Conservation (phyloP, 495 filamentous ascomycete species). For the Melanomma pulvis-pyrius region DNA sequence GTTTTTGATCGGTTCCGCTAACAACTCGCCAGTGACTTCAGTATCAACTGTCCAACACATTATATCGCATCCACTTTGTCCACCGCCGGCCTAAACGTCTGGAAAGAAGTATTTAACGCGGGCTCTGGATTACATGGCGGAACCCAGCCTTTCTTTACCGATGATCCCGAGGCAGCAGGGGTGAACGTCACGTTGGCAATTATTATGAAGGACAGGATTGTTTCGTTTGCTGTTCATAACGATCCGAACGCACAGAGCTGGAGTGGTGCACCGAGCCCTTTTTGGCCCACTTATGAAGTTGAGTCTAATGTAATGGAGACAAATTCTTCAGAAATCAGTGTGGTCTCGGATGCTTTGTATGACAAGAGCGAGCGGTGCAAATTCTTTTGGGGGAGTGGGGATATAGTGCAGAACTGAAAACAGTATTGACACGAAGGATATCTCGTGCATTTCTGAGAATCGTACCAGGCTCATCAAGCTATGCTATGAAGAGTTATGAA, state of each 20-base stretch:
- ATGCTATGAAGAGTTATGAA: no score
- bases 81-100: background rate
- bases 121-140: conserved; percentile 17
- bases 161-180: background rate
- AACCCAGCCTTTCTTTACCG: background rate
- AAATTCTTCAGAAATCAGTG: conserved; percentile 11
- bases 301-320: background rate
- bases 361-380: conserved; percentile 13
- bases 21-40: conserved; percentile 4
- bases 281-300: conserved; percentile 13
- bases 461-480: no score
- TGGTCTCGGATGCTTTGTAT: background rate
- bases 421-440: no score
- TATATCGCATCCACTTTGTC: conserved; percentile 10
- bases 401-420: conserved; percentile 14
- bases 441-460: no score
- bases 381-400: conserved; percentile 17
- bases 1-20: background rate
- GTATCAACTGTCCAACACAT: conserved; percentile 28
- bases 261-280: conserved; percentile 1
- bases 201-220: conserved; percentile 23
- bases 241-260: conserved; percentile 25
- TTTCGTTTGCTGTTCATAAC: conserved; percentile 8
- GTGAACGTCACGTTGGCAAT: conserved; percentile 9
- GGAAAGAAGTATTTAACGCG: conserved; percentile 26